Percentiles rank a stretch among this genome's conserved stretches.
Evolutionary conservation across 495 filamentous ascomycete genomes (phyloP).

Genomic region (Penicillium tannophilum): DNA sequence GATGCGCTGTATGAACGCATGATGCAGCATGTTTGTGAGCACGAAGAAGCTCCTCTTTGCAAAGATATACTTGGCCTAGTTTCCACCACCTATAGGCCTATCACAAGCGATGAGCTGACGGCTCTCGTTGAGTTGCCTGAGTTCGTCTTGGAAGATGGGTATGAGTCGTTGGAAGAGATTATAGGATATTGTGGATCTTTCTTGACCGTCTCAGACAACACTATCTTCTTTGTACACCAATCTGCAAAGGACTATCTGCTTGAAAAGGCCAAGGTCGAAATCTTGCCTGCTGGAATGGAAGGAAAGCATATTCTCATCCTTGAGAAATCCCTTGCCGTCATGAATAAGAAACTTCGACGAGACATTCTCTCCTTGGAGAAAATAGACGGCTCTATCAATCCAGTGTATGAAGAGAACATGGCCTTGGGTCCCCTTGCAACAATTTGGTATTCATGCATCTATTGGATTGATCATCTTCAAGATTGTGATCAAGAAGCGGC

Average conservation of each 20-base stretch:
- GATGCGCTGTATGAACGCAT: constrained; percentile 17
- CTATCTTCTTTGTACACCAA: constrained; percentile 43
- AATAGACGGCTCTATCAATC: constrained; percentile 3
- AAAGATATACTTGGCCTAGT: constrained; percentile 18
- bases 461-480: constrained; percentile 7
- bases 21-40: constrained; percentile 13
- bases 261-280: neutral
- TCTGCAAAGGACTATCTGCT: constrained; percentile 44
- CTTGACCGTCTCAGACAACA: constrained; percentile 21
- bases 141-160: neutral
- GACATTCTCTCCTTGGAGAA: constrained; percentile 23
- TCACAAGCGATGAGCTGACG: constrained; percentile 25
- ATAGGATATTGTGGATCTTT: constrained; percentile 23
- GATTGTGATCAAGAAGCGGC: neutral
- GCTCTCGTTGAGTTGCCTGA: constrained; percentile 18
- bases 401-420: neutral
- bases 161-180: constrained; percentile 11
- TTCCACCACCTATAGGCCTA: constrained; percentile 24
- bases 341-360: constrained; percentile 17
- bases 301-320: constrained; percentile 22
- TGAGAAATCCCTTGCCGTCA: constrained; percentile 24
- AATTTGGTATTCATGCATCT: constrained; percentile 5
- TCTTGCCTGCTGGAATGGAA: constrained; percentile 22
- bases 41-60: constrained; percentile 9
- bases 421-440: neutral